Base-by-base conservation (phyloP, 148 eudicot genomes). In the Beta vulgaris region DNA sequence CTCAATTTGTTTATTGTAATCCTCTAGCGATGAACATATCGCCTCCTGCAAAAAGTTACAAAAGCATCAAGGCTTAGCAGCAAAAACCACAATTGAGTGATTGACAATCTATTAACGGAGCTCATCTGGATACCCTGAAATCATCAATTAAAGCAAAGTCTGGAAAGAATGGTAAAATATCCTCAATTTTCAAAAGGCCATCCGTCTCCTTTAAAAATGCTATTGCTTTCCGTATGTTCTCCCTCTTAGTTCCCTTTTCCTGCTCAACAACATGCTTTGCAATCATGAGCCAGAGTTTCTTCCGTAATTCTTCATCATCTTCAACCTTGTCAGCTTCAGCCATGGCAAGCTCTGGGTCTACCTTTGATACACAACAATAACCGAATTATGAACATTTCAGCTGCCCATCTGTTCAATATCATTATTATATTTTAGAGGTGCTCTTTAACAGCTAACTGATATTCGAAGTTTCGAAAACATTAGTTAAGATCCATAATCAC, bases 241-340 rank as follows among this genome's bases (percentile, higher is more conserved):
- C 99, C 83, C 99, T 88, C 90, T 95, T 95, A 68, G 99, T 88
- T 71, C 99, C 99, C 81, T 89, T 89, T 78, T 92, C 97, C 75
- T 90, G 96, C 82, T 89, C 88, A 72, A 93, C 84, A 46, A 93
- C 98, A 88, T 93, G 92, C 84, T 93, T 93, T 46, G 98, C 98
- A 80, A 95, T 92, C 99, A 95, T 92, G 28, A 95, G 92, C 99
- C 99, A 92, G 23, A 95, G 88, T 77, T 92, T 95, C 81, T 95
- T 95, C 79, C 97, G 85, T 65, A 92, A 88, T 79, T 95, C 99
- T 77, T 92, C 99, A 71, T 95, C 99, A 87, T 95, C 99, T 86
- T 95, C 97, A 77, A 92, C 99, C 82, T 95, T 95, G 83, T 95
- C 97, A 62, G 97, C 98, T 87, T 95, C 99, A 59, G 98, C 99